A percentile compares a stretch with the other conserved stretches of the same genome.
Conservation (phyloP, 1,284 basidiomycete genomes). For the Cutaneotrichosporon sp. region DNA sequence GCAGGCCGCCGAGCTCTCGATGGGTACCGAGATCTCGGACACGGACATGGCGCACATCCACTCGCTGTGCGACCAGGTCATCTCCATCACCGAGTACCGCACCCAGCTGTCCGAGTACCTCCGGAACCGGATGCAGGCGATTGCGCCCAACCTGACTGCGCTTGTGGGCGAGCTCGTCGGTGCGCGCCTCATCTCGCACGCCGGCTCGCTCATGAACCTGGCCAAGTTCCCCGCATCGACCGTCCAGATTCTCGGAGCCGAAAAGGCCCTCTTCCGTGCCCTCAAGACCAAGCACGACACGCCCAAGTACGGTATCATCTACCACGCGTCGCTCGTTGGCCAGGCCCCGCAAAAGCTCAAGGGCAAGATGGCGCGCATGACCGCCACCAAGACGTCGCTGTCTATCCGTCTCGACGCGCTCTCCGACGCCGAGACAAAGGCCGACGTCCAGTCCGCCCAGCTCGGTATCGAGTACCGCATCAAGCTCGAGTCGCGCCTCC, state of each 20-base stretch:
- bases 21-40: constrained; percentile 98
- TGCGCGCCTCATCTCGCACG: constrained; percentile 91
- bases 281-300: constrained; percentile 99
- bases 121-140: constrained; percentile 93
- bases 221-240: constrained; percentile 98
- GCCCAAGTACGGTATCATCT: constrained; percentile 96
- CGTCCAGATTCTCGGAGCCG: constrained; percentile 95
- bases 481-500: constrained; percentile 90
- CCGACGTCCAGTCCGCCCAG: constrained; percentile 69
- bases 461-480: constrained; percentile 89
- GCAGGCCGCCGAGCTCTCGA: constrained; percentile 88
- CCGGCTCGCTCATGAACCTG: constrained; percentile 85
- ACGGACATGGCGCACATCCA: constrained; percentile 92
- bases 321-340: constrained; percentile 92
- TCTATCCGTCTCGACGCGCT: constrained; percentile 96
- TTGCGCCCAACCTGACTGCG: constrained; percentile 88
- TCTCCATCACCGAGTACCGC: constrained; percentile 90
- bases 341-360: constrained; percentile 97
- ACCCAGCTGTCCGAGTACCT: constrained; percentile 90
- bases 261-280: constrained; percentile 96
- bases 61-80: constrained; percentile 93
- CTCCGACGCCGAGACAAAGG: constrained; percentile 85
- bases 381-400: constrained; percentile 92
- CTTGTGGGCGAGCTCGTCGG: constrained; percentile 96
- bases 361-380: constrained; percentile 99